phyloP scores from a whole-genome alignment of 768 basidiomycete species.

The Termitomyces sp. region DNA sequence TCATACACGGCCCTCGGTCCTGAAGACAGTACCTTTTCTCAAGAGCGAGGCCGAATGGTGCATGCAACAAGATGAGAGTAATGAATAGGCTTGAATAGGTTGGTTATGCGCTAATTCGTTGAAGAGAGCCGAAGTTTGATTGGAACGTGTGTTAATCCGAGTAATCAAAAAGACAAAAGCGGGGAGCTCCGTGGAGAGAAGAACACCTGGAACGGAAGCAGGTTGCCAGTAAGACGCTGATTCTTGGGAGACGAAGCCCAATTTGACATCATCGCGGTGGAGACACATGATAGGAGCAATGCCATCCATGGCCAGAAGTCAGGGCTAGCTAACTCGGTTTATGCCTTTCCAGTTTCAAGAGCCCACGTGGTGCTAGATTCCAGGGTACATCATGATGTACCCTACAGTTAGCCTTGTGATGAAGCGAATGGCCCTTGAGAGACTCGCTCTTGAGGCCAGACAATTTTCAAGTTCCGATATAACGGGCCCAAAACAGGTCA shows the following conservation, averaged over 20 bases:
- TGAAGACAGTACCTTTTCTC: neutral
- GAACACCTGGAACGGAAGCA: neutral
- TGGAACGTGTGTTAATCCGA: constrained; percentile 3
- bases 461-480: neutral
- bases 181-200: neutral
- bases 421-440: too few relatives aligned
- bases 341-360: neutral
- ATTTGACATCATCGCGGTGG: neutral
- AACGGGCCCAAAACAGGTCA: neutral
- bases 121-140: constrained; percentile 3
- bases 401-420: neutral
- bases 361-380: neutral
- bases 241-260: neutral
- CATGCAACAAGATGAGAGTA: neutral
- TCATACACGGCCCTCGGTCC: neutral
- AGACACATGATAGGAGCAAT: neutral
- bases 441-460: neutral
- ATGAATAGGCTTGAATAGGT: neutral
- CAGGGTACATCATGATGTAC: neutral
- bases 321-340: neutral
- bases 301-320: neutral
- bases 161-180: constrained; percentile 3
- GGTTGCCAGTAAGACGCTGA: neutral
- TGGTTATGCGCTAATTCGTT: neutral
- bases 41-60: neutral